A percentile compares a stretch with the other conserved stretches of the same genome.
Evolutionary conservation across 176 grass and related monocot genomes (phyloP).

Genomic region (Zea luxurians): DNA sequence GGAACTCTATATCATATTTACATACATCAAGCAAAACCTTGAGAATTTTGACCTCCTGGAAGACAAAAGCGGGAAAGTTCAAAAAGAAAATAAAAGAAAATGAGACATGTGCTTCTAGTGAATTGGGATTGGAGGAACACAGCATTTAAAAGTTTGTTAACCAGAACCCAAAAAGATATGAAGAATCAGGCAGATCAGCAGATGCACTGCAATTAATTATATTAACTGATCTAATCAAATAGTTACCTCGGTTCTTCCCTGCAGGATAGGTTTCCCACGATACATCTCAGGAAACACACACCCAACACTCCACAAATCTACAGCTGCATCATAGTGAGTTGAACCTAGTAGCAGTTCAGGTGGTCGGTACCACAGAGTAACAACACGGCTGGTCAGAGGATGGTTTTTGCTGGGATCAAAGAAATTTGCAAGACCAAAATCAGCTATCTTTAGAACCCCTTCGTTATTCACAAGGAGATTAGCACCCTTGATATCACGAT

Average conservation of each 20-base stretch:
- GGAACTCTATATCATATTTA: constrained; percentile 9
- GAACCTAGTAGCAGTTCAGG: constrained; percentile 94
- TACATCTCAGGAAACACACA: constrained; percentile 97
- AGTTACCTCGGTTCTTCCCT: constrained; percentile 95
- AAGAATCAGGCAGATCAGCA: neutral
- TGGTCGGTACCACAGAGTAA: constrained; percentile 95
- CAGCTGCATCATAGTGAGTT: constrained; percentile 84
- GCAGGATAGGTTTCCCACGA: constrained; percentile 71
- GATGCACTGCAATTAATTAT: constrained; percentile 4
- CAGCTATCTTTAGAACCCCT: constrained; percentile 91
- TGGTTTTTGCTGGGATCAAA: constrained; percentile 56
- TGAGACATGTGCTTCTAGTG: neutral
- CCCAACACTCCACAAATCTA: constrained; percentile 96
- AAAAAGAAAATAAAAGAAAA: neutral
- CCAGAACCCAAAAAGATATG: neutral
- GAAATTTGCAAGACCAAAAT: constrained; percentile 96
- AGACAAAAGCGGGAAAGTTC: neutral
- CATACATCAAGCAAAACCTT: neutral
- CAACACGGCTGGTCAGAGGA: constrained; percentile 89
- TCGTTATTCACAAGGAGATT: constrained; percentile 95
- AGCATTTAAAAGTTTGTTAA: neutral
- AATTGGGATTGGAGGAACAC: neutral
- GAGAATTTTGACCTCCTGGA: neutral
- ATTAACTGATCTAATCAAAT: neutral
- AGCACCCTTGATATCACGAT: constrained; percentile 95